Evolutionary conservation across 2,329 filamentous ascomycete genomes (phyloP).

Genomic region (Scleromitrula shiraiana): DNA sequence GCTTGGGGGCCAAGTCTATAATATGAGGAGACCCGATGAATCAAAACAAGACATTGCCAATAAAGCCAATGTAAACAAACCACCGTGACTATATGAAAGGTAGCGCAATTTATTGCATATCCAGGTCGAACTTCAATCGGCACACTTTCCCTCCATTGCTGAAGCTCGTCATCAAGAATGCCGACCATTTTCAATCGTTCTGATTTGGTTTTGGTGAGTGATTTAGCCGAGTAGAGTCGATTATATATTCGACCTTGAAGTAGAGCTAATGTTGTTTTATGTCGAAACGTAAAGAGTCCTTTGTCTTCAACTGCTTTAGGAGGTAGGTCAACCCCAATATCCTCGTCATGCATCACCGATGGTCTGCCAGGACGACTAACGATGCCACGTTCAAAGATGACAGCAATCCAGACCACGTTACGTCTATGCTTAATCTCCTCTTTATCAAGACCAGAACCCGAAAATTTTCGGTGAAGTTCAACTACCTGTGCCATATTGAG

Average conservation of each 20-base stretch:
- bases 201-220: constrained; percentile 18
- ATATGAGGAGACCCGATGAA: constrained; percentile 19
- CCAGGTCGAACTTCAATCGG: constrained; percentile 23
- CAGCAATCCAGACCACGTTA: constrained; percentile 24
- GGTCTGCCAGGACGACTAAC: constrained; percentile 18
- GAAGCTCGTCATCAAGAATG: constrained; percentile 20
- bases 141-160: constrained; percentile 19
- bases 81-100: constrained; percentile 15
- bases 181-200: constrained; percentile 18
- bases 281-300: constrained; percentile 16
- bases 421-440: constrained; percentile 17
- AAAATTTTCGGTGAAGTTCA: constrained; percentile 19
- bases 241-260: constrained; percentile 20
- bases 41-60: constrained; percentile 17
- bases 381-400: constrained; percentile 17
- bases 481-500: constrained; percentile 16
- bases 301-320: constrained; percentile 9
- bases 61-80: constrained; percentile 22
- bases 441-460: constrained; percentile 13
- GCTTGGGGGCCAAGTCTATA: constrained; percentile 13
- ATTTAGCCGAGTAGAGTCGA: constrained; percentile 22
- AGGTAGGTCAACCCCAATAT: constrained; percentile 22
- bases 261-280: constrained; percentile 15
- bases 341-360: constrained; percentile 23
- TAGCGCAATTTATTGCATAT: constrained; percentile 14